Percentiles rank a stretch among this genome's conserved stretches.
Evolutionary conservation across 805 yeast species (phyloP).

Genomic region (Debaryomyces maramus): DNA sequence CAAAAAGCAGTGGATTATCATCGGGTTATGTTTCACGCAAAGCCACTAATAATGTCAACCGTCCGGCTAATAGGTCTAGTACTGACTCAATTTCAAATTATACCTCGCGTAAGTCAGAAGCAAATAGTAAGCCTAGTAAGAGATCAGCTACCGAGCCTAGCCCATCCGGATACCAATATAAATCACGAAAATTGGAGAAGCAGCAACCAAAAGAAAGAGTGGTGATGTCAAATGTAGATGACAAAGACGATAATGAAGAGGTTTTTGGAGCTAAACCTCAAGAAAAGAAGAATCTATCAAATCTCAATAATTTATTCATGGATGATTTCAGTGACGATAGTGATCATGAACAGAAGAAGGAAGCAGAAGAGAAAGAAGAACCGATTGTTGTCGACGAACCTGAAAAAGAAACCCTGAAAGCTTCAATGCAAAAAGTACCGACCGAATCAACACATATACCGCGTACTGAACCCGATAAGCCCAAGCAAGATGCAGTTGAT

Average conservation of each 20-base stretch:
- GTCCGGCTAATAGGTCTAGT: constrained; percentile 6
- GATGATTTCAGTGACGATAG: constrained; percentile 23
- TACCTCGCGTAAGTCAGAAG: constrained; percentile 20
- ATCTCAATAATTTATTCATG: constrained; percentile 34
- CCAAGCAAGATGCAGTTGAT: constrained; percentile 28
- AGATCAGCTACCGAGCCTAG: constrained; percentile 14
- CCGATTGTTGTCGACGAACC: constrained; percentile 13
- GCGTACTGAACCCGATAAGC: constrained; percentile 7
- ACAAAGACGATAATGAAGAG: constrained; percentile 12
- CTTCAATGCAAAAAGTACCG: constrained; percentile 5
- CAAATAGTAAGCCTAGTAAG: constrained; percentile 8
- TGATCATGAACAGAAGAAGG: no score
- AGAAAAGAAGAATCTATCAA: constrained; percentile 14
- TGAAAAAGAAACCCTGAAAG: constrained; percentile 2
- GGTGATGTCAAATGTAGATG: constrained; percentile 24
- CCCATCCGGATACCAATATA: constrained; percentile 25
- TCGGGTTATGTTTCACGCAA: constrained; percentile 34
- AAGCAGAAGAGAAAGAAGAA: constrained; percentile 9
- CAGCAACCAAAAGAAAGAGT: constrained; percentile 37
- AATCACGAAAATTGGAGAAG: constrained; percentile 35
- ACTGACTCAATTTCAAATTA: constrained; percentile 15
- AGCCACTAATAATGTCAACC: constrained; percentile 6
- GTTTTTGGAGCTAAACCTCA: constrained; percentile 6
- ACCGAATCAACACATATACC: constrained; percentile 5
- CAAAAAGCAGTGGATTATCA: constrained; percentile 17